Evolutionary conservation across 192 early-diverging fungal species (phyloP).

Genomic region (Radiomyces spectabilis): DNA sequence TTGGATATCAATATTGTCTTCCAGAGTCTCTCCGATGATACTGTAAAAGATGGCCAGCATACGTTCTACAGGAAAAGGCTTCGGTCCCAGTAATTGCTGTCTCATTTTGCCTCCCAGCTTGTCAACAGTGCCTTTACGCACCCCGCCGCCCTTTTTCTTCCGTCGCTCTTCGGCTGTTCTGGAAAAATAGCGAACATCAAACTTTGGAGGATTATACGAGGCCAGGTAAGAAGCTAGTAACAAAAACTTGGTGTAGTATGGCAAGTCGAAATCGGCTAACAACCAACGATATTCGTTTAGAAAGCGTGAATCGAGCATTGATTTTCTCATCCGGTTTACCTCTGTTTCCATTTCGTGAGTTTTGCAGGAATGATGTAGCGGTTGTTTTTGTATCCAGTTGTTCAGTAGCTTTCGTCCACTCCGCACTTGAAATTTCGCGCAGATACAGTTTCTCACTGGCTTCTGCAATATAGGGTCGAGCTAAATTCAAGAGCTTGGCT

Average conservation of each 20-base stretch:
- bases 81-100: constrained; percentile 88
- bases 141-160: constrained; percentile 27
- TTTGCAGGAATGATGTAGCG: too few relatives aligned
- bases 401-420: constrained; percentile 58
- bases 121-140: constrained; percentile 36
- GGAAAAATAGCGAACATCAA: constrained; percentile 86
- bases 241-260: constrained; percentile 85
- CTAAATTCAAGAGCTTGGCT: constrained; percentile 63
- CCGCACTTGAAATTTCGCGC: constrained; percentile 83
- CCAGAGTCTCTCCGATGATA: constrained; percentile 64
- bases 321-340: too few relatives aligned
- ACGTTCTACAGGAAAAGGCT: constrained; percentile 89
- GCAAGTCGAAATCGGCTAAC: constrained; percentile 60
- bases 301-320: too few relatives aligned
- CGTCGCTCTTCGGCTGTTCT: constrained; percentile 34
- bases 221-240: constrained; percentile 87
- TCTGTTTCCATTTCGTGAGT: too few relatives aligned
- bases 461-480: constrained; percentile 74
- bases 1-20: constrained; percentile 70
- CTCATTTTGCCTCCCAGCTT: constrained; percentile 47
- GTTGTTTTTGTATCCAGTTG: constrained; percentile 5
- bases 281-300: too few relatives aligned
- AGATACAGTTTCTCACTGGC: constrained; percentile 82
- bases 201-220: constrained; percentile 83
- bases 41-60: constrained; percentile 97